A percentile compares a stretch with the other conserved stretches of the same genome.
phyloP scores from a whole-genome alignment of 805 yeast species.

The Metschnikowia vanudenii region DNA sequence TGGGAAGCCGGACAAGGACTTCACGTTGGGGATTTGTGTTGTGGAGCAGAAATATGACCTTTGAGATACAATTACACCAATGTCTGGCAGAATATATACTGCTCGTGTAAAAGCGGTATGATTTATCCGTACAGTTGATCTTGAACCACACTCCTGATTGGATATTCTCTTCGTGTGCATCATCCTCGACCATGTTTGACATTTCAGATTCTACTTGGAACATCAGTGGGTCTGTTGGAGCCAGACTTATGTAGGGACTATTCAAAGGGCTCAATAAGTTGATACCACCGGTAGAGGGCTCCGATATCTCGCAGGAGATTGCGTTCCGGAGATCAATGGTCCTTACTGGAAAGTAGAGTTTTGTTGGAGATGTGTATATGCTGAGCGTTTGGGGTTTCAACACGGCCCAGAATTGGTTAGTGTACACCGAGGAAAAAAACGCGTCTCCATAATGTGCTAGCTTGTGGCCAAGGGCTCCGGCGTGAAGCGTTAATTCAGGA shows the following conservation, averaged over 20 bases:
- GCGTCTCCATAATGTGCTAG: conserved; percentile 40
- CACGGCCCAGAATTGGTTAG: conserved; percentile 75
- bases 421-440: conserved; percentile 31
- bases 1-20: conserved; percentile 75
- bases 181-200: conserved; percentile 16
- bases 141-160: conserved; percentile 50
- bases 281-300: conserved; percentile 7
- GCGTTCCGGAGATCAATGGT: conserved; percentile 73
- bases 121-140: conserved; percentile 55
- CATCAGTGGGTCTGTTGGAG: conserved; percentile 4
- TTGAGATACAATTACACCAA: conserved; percentile 76
- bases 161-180: conserved; percentile 27
- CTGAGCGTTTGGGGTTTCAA: conserved; percentile 67
- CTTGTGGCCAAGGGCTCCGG: conserved; percentile 40
- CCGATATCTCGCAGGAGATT: conserved; percentile 52
- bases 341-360: conserved; percentile 77
- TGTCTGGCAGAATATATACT: conserved; percentile 67
- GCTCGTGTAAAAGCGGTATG: conserved; percentile 71
- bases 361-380: conserved; percentile 68
- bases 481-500: conserved; percentile 25
- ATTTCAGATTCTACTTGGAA: conserved; percentile 13
- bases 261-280: conserved; percentile 1
- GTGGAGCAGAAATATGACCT: conserved; percentile 63
- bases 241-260: conserved; percentile 4
- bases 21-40: conserved; percentile 67